Evolutionary conservation across 2,329 filamentous ascomycete species (phyloP), one percentile per base, ranked within the genome.

Genomic region (Celoporthe dispersa): DNA sequence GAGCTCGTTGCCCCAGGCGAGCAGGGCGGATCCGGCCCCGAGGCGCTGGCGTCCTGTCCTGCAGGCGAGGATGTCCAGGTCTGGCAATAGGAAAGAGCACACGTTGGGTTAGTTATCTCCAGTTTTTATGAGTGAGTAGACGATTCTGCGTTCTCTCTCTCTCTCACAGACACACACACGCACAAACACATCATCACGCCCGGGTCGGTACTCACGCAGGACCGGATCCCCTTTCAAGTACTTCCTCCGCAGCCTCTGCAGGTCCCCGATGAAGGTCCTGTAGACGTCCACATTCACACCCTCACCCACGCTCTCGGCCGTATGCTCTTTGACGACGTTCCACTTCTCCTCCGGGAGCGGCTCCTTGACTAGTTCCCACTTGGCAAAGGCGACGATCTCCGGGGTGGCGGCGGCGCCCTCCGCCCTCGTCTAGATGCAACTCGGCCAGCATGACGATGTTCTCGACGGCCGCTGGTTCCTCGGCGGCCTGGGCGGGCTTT

Each of bases 311-410:
- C 44, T 61, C 69, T 77, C 76, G 3, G 48, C 19, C 22, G 74
- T 75, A 63, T 55, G 6, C 63, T 39, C 2, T 64, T 19, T 5
- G 68, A 25, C 44, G 4, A 62, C 68, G 31, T 75, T 75, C 77
- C 76, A 79, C 68, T 76, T 72, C 35, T 72, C 75, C 59, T 75
- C 73, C 2, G 74, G 33, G n/a, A 74, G 74, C 28, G 72, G 69
- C 41, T 73, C 63, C 14, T 70, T 73, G 31, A 73, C 68, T 8
- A 77, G 53, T 19, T 35, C 53, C 76, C 77, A 79, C 65, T 76
- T 77, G 31, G 73, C 73, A 59, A 75, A 79, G 16, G 76, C 79
- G 8, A 78, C 74, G 9, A 80, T 69, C 67, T 78, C 76, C 3
- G 74, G 68, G 2, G 64, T 64, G 14, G 31, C 60, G 39, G 39